Percentiles rank a stretch among this genome's conserved stretches.
Evolutionary conservation across 23 red algal species (phyloP).

Genomic region (Porphyridium purpureum): DNA sequence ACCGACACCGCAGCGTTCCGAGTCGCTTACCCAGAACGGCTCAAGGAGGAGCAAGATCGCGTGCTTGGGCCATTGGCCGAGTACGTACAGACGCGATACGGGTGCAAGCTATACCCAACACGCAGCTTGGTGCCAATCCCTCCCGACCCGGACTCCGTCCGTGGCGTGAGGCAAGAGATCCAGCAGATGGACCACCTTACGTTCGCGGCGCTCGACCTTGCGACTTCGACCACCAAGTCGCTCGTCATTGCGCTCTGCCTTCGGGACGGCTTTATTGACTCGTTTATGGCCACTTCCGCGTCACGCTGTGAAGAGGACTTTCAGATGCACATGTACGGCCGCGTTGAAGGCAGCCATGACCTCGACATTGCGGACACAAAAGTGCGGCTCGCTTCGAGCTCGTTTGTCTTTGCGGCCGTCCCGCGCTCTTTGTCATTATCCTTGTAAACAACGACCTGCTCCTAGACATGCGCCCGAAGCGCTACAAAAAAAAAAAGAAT

Average conservation of each 20-base stretch:
- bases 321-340: conserved; percentile 49
- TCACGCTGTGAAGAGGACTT: conserved; percentile 53
- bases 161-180: conserved; percentile 11
- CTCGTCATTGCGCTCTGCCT: conserved; percentile 23
- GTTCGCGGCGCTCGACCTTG: conserved; percentile 42
- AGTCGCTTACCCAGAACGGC: conserved; percentile 27
- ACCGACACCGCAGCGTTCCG: conserved; percentile 46
- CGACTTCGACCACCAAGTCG: conserved; percentile 16
- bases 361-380: conserved; percentile 43
- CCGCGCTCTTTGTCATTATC: too few species aligned
- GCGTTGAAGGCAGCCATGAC: conserved; percentile 66
- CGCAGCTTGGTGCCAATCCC: too few species aligned
- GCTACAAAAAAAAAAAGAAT: too few species aligned
- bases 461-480: too few species aligned
- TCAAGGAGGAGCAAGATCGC: conserved; percentile 25
- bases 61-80: conserved; percentile 26
- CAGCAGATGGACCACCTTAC: conserved; percentile 11
- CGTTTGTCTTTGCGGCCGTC: conserved; percentile 44
- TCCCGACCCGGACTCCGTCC: conserved; percentile 7
- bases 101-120: too few species aligned
- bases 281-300: conserved; percentile 6
- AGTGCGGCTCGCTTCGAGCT: conserved; percentile 31
- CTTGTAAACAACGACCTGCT: too few species aligned
- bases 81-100: too few species aligned
- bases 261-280: conserved; percentile 14